A percentile compares a stretch with the other conserved stretches of the same genome.
These are phyloP conservation scores for Bryoerythrophyllum caledonicum DNA, from an alignment of 225 moss, liverwort and hornwort species.

Conservation along the genomic window DNA sequence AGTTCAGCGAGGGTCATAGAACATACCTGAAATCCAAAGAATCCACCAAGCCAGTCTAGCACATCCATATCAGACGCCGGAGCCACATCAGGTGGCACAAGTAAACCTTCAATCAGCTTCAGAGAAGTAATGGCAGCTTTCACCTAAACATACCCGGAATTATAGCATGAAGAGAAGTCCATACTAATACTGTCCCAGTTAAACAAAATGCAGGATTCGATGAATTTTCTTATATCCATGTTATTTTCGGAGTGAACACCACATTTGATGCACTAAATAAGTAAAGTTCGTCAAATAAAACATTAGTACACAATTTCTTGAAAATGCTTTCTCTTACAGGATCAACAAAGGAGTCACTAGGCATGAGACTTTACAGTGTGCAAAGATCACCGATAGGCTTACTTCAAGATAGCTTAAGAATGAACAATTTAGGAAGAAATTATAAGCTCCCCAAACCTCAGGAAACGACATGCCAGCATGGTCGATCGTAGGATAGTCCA, in stretches of 20 bases:
- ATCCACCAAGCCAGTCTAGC: constrained; percentile 87
- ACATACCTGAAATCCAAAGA: constrained; percentile 86
- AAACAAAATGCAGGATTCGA: neutral
- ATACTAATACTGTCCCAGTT: neutral
- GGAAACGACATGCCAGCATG: constrained; percentile 86
- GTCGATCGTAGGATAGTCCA: constrained; percentile 54
- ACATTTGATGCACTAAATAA: neutral
- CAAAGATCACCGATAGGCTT: neutral
- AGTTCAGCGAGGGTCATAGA: neutral
- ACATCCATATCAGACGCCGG: constrained; percentile 63
- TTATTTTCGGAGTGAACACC: neutral
- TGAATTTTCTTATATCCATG: neutral
- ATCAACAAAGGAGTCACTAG: neutral
- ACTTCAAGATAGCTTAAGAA: neutral
- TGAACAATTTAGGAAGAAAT: neutral
- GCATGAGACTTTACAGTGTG: neutral
- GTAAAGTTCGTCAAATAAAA: neutral
- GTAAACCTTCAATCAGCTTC: constrained; percentile 56
- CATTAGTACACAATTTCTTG: neutral
- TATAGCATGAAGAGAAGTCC: neutral
- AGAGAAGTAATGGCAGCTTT: constrained; percentile 80
- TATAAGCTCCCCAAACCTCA: constrained; percentile 53
- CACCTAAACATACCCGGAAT: constrained; percentile 45
- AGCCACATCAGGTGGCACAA: constrained; percentile 47
- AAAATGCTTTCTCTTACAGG: neutral